Base-by-base conservation (phyloP, 2,329 filamentous ascomycete species). In the Colletotrichum falcatum region DNA sequence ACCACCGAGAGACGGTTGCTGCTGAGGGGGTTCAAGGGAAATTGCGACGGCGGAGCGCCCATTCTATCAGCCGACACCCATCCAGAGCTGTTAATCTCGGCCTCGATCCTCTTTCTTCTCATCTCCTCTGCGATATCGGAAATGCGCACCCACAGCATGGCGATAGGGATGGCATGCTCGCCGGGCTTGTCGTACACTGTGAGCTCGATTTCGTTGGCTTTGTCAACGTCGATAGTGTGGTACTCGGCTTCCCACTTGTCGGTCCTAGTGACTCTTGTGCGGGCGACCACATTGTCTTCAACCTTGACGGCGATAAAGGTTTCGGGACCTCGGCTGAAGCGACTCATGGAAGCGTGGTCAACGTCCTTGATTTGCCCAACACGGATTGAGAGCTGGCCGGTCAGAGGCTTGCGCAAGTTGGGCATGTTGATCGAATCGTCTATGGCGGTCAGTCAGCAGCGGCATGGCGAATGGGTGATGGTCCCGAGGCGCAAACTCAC, bases 1-100 rank as follows among this genome's bases (percentile, higher is more conserved):
- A 5, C 78, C 82, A 26, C 83, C 84, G 72, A 86, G 86, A 66
- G 78, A 79, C 70, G 82, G 80, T 28, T 79, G 77, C 56, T 80
- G 82, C 53, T 83, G 48, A 35, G 55, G 82, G 3, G 87, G 82
- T 83, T 87, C 84, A 89, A 87, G 26, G 87, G 88, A 75, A 90
- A 90, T 76, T 91, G 89, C 18, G 86, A 74, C 16, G 87, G 86
- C 64, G 81, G 80, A 73, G 89, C 90, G 56, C 89, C 93, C 93
- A 98, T 97, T 78, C 95, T 93, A 80, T 98, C 96, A 62, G 96
- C 96, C 73, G 96, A 97, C 63, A 98, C 95, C 96, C 96, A 99
- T 63, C 95, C 96, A 54, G 94, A 94, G 77, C 91, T 93, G 80
- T 95, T 97, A 79, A 98, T 93, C 79, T 99, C 96, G 18, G 94